These are phyloP conservation scores for Gypsophila paniculata DNA, from an alignment of 179 eudicot genomes.

Conservation along the genomic window DNA sequence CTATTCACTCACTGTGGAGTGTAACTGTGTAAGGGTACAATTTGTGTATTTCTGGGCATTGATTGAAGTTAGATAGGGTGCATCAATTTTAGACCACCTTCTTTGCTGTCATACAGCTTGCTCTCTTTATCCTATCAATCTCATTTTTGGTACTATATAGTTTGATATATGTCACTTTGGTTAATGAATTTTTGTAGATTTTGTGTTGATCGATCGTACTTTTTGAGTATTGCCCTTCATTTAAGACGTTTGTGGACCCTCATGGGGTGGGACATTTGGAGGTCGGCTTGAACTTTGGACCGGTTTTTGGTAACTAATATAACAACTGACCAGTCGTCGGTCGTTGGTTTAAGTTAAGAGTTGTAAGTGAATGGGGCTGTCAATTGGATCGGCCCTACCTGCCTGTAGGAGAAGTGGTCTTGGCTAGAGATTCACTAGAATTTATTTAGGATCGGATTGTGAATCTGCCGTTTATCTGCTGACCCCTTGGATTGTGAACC, in stretches of 20 bases:
- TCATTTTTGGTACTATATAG: neutral
- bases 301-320: neutral
- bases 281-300: neutral
- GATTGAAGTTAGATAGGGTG: constrained; percentile 28
- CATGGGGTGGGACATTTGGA: constrained; percentile 6
- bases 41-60: constrained; percentile 17
- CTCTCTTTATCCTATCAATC: neutral
- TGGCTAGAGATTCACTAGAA: too few relatives aligned
- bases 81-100: constrained; percentile 3
- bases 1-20: neutral
- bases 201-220: constrained; percentile 4
- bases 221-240: neutral
- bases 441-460: too few relatives aligned
- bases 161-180: neutral
- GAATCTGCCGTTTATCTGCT: too few relatives aligned
- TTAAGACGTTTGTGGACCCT: neutral
- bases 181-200: neutral
- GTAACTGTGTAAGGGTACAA: neutral
- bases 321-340: neutral
- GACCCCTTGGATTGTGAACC: too few relatives aligned
- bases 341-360: neutral
- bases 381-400: too few relatives aligned
- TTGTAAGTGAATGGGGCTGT: too few relatives aligned
- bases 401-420: too few relatives aligned
- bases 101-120: constrained; percentile 17